Evolutionary conservation across 164 flowering plant species (phyloP).

Genomic region (Piper betle): DNA sequence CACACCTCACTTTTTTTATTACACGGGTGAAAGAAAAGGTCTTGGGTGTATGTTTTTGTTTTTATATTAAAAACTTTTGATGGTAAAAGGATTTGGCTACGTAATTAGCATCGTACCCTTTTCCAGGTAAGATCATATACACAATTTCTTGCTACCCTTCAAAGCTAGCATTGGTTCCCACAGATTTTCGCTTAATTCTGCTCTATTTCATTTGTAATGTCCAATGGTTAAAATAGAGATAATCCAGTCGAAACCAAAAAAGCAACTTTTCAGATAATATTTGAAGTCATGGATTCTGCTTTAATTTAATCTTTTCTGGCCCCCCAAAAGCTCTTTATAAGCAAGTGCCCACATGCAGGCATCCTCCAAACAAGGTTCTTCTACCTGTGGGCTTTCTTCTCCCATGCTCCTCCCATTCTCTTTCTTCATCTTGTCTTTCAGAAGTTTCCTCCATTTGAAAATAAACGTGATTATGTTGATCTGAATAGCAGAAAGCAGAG

Average conservation of each 20-base stretch:
- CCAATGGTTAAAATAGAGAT: neutral
- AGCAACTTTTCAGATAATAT: neutral
- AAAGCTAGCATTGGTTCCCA: neutral
- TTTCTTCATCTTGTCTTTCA: neutral
- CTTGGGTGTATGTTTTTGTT: too few relatives aligned
- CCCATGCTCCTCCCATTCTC: neutral
- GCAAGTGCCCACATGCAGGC: neutral
- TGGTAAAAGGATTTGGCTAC: too few relatives aligned
- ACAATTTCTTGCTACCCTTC: neutral
- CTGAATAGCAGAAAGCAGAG: neutral
- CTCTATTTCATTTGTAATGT: neutral
- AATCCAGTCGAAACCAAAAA: neutral
- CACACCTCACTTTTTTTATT: too few relatives aligned
- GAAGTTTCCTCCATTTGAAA: slow-evolving; percentile 3
- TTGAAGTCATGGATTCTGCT: neutral
- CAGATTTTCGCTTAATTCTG: neutral
- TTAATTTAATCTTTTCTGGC: neutral
- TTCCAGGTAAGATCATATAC: neutral
- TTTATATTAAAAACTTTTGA: too few relatives aligned
- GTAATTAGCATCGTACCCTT: too few relatives aligned
- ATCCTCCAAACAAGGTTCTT: slow-evolving; percentile 2
- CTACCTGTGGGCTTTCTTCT: slow-evolving; percentile 6
- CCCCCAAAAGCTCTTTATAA: slow-evolving; percentile 7
- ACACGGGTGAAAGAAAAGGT: too few relatives aligned
- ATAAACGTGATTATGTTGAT: neutral